Evolutionary conservation across 768 basidiomycete genomes (phyloP).

Genomic region (Pholiota conissans): DNA sequence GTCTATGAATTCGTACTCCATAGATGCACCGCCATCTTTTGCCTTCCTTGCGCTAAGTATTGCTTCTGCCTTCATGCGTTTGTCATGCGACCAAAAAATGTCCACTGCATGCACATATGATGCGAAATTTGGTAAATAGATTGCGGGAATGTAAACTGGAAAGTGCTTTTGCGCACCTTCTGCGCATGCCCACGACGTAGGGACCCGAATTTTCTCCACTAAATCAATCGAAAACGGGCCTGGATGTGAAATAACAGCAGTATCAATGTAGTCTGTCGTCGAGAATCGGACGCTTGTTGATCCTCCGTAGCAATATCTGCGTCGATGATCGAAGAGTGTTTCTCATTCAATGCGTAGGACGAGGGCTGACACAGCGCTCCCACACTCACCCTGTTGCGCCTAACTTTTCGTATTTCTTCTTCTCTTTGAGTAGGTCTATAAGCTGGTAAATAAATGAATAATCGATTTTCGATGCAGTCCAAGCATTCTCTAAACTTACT

Average conservation of each 20-base stretch:
- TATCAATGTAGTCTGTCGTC: constrained; percentile 30
- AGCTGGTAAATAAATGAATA: no score
- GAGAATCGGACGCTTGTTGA: constrained; percentile 33
- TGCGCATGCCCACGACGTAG: constrained; percentile 36
- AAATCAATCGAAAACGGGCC: constrained; percentile 27
- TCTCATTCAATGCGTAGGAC: neutral
- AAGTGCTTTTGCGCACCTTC: constrained; percentile 26
- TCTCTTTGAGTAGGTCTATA: constrained; percentile 30
- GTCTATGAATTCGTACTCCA: constrained; percentile 43
- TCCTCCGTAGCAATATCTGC: constrained; percentile 43
- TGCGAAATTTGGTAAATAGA: neutral
- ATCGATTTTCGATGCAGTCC: no score
- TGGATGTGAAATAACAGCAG: constrained; percentile 41
- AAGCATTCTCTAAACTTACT: no score
- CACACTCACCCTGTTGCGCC: constrained; percentile 37
- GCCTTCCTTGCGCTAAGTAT: constrained; percentile 31
- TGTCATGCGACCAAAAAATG: constrained; percentile 26
- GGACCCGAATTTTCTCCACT: constrained; percentile 33
- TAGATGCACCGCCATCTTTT: constrained; percentile 19
- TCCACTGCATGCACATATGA: constrained; percentile 27
- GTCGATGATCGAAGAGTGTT: no score
- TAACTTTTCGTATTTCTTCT: constrained; percentile 40
- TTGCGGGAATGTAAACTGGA: neutral
- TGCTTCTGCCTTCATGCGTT: constrained; percentile 32
- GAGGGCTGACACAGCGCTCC: no score